Conservation (phyloP, 257 asterid species). For the Solanum neorickii region DNA sequence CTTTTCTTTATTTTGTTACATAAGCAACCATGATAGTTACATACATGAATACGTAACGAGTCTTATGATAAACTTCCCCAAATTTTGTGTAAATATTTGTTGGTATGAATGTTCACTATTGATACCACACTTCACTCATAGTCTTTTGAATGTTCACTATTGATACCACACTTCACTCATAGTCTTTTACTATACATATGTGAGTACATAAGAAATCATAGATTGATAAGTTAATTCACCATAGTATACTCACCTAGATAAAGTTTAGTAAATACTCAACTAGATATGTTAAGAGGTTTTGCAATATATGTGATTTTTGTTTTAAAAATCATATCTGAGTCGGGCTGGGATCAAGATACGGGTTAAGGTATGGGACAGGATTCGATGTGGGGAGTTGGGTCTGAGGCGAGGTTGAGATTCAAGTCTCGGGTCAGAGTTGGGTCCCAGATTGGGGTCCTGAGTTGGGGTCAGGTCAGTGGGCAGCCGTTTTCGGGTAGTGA, state of each 20-base stretch:
- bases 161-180: background rate
- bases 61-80: background rate
- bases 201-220: background rate
- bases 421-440: background rate
- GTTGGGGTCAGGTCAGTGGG: too few species aligned
- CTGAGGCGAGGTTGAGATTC: too few species aligned
- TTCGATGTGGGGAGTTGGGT: background rate
- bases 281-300: background rate
- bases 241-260: background rate
- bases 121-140: too few species aligned
- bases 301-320: background rate
- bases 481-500: too few species aligned
- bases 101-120: background rate
- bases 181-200: background rate
- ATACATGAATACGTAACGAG: too few species aligned
- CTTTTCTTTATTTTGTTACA: background rate
- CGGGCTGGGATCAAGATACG: rapidly evolving
- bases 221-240: background rate
- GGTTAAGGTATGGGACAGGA: background rate
- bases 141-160: background rate
- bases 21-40: background rate
- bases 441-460: too few species aligned
- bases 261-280: background rate
- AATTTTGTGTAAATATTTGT: background rate
- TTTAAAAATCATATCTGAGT: background rate